Percentiles rank a stretch among this genome's conserved stretches.
Evolutionary conservation across 768 basidiomycete species (phyloP).

Genomic region (Rossbeevera mucosa): DNA sequence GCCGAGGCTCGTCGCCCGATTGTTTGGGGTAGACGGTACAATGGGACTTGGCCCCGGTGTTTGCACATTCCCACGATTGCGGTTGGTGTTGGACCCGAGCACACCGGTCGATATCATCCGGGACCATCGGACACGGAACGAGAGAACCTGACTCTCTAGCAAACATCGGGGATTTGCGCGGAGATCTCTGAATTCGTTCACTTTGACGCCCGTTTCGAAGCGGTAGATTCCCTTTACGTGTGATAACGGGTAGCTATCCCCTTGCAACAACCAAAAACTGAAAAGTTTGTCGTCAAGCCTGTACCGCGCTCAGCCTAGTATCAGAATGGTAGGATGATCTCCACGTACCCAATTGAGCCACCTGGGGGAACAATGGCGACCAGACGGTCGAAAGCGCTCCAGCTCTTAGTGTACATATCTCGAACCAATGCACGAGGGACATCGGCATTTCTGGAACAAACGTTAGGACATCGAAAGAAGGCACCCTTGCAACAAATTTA

Average conservation of each 20-base stretch:
- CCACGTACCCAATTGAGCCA: constrained; percentile 75
- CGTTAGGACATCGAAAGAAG: neutral
- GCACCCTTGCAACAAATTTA: constrained; percentile 24
- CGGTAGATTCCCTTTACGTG: constrained; percentile 84
- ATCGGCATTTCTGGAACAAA: constrained; percentile 63
- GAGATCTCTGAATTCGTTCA: constrained; percentile 83
- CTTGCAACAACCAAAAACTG: constrained; percentile 83
- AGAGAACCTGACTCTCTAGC: constrained; percentile 74
- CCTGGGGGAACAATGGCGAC: constrained; percentile 89
- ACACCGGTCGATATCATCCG: constrained; percentile 66
- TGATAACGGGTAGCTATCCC: constrained; percentile 67
- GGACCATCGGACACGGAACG: constrained; percentile 81
- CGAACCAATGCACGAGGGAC: constrained; percentile 79
- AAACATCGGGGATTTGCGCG: constrained; percentile 86
- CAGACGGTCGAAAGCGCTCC: constrained; percentile 87
- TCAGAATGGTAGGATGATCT: constrained; percentile 1
- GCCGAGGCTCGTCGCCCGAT: constrained; percentile 44
- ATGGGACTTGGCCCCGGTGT: constrained; percentile 27
- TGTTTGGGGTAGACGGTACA: constrained; percentile 13
- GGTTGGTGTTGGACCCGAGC: constrained; percentile 42
- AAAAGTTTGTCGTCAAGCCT: constrained; percentile 92
- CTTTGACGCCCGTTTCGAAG: constrained; percentile 85
- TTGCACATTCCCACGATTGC: constrained; percentile 31
- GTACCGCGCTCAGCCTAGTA: constrained; percentile 1
- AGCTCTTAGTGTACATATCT: constrained; percentile 90